Conservation (phyloP, 1,139 yeast species). For the Saccharomyces hybrid region DNA sequence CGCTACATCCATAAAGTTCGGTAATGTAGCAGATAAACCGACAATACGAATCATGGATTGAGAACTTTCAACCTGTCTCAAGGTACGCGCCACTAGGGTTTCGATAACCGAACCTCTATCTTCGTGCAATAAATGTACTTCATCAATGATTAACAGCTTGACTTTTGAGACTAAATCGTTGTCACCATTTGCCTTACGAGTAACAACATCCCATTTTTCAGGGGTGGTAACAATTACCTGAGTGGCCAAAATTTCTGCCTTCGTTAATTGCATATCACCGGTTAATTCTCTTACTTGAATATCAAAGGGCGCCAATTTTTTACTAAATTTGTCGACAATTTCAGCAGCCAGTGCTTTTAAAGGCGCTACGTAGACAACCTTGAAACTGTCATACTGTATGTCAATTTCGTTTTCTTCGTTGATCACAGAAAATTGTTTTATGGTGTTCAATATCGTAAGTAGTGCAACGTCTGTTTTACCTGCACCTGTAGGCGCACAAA, state of each 20-base stretch:
- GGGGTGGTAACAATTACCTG: slow-evolving; percentile 96
- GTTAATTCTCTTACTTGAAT: slow-evolving; percentile 83
- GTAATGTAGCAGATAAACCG: slow-evolving; percentile 95
- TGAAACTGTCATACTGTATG: slow-evolving; percentile 74
- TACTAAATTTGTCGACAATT: slow-evolving; percentile 82
- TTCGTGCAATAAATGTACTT: slow-evolving; percentile 92
- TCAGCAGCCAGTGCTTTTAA: slow-evolving; percentile 96
- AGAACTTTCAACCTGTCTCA: slow-evolving; percentile 87
- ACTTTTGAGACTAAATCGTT: slow-evolving; percentile 81
- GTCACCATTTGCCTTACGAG: slow-evolving; percentile 77
- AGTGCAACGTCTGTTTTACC: slow-evolving; percentile 98
- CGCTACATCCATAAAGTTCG: slow-evolving; percentile 90
- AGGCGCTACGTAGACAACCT: slow-evolving; percentile 95
- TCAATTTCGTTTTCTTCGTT: slow-evolving; percentile 50
- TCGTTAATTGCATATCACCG: slow-evolving; percentile 93
- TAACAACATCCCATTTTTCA: slow-evolving; percentile 98
- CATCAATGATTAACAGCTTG: slow-evolving; percentile 85
- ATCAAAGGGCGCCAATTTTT: slow-evolving; percentile 77
- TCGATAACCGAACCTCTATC: slow-evolving; percentile 98
- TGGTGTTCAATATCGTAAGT: slow-evolving; percentile 70
- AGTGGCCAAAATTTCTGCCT: slow-evolving; percentile 72
- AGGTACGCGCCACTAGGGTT: slow-evolving; percentile 89
- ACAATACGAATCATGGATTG: slow-evolving; percentile 92
- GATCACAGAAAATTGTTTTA: slow-evolving; percentile 47
- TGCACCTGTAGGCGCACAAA: slow-evolving; percentile 99